Base-by-base conservation (phyloP, 192 early-diverging fungal genomes). In the Lobosporangium transversale region DNA sequence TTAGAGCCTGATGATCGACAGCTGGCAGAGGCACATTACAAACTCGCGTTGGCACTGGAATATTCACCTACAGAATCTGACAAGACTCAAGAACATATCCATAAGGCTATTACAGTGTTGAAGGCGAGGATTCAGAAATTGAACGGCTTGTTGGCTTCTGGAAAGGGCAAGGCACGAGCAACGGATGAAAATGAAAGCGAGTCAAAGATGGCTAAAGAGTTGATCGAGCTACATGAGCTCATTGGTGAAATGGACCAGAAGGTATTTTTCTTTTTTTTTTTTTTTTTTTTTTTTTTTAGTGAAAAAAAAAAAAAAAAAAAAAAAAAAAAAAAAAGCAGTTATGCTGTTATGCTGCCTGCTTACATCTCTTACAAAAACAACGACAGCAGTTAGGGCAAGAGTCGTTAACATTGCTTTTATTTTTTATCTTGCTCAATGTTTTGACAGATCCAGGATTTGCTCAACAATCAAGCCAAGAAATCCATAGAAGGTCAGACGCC, bases 21-120 rank as follows among this genome's bases (percentile, higher is more conserved):
- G 53, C 56, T 89, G 52, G 88, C 90, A 15, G 90, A 93, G 59
- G 86, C 88, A 17, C 88, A 92, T 70, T 93, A 89, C 58, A 91
- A 90, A 58, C 80, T 91, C 23, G 88, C 85, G 0, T 81, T 93
- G 33, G 90, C 89, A 23, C 66, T 89, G 12, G 90, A 91, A 57
- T 87, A 81, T 45, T 83, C 87, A 1, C 62, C 70, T 12, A 70
- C 83, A 24, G 58, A 81, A 35, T 62, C 81, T 12, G 79, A 79
- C 12, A 71, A 79, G 23, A 86, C 91, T 1, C 44, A 89, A 24
- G 83, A 83, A 32, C 83, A 90, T 56, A 81, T 86, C 7, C 62
- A 86, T 61, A 83, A 82, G 54, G 87, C 90, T 10, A 73, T 84
- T 3, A 65, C 51, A 15, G 90, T 89, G 3, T 56, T 93, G 15